phyloP scores from a whole-genome alignment of 1,284 basidiomycete genomes.

The Trichosporon asahii region DNA sequence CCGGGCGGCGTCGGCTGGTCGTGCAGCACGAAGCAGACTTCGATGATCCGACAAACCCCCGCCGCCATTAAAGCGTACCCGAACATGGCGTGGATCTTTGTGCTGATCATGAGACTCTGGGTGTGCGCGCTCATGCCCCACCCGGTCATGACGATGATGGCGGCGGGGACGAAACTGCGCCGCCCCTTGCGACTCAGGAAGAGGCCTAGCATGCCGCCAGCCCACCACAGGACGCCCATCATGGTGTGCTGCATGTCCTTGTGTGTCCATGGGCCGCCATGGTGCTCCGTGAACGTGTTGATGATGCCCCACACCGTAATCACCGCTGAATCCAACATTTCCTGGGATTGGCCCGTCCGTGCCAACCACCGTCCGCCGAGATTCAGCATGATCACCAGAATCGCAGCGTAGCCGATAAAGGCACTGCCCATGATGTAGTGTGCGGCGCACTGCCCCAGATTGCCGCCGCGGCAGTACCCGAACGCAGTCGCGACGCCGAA shows the following conservation, averaged over 20 bases:
- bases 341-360: constrained; percentile 59
- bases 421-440: constrained; percentile 86
- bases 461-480: constrained; percentile 64
- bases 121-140: constrained; percentile 93
- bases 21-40: constrained; percentile 70
- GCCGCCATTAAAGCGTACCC: constrained; percentile 83
- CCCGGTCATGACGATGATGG: constrained; percentile 85
- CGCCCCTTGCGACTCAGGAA: constrained; percentile 78
- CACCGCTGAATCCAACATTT: constrained; percentile 86
- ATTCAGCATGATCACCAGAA: constrained; percentile 78
- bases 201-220: constrained; percentile 82
- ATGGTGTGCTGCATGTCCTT: constrained; percentile 92
- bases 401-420: constrained; percentile 80
- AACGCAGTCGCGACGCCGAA: constrained; percentile 51
- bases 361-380: constrained; percentile 79
- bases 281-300: constrained; percentile 92
- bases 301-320: constrained; percentile 79
- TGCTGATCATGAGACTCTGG: constrained; percentile 78
- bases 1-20: constrained; percentile 47
- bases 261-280: constrained; percentile 72
- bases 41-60: constrained; percentile 74
- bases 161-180: constrained; percentile 74
- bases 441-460: constrained; percentile 74
- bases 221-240: constrained; percentile 74
- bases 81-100: constrained; percentile 79